These are phyloP conservation scores for Starmerella riodocensis DNA, from an alignment of 805 yeast genomes.

Conservation along the genomic window DNA sequence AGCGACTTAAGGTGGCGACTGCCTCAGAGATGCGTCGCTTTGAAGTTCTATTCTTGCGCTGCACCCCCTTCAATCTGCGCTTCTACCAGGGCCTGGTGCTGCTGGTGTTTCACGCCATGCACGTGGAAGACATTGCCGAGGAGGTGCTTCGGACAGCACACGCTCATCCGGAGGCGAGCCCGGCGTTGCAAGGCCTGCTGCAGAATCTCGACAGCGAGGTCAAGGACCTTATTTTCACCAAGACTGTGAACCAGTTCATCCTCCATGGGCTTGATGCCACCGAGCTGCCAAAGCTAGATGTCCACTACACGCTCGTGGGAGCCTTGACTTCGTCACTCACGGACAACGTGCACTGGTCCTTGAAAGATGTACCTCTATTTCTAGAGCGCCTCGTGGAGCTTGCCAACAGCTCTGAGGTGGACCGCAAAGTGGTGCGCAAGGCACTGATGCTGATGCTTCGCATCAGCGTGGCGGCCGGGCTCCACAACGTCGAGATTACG, in stretches of 20 bases:
- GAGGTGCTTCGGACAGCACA: constrained; percentile 12
- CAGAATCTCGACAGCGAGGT: constrained; percentile 7
- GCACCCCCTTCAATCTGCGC: constrained; percentile 17
- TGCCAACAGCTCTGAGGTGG: neutral
- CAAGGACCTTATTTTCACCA: constrained; percentile 8
- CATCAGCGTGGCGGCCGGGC: constrained; percentile 10
- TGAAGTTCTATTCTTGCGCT: constrained; percentile 8
- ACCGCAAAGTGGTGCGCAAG: constrained; percentile 1
- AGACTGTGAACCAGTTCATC: constrained; percentile 8
- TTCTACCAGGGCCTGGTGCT: constrained; percentile 15
- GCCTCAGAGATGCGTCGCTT: constrained; percentile 6
- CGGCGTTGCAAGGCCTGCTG: constrained; percentile 13
- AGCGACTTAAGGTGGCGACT: constrained; percentile 3
- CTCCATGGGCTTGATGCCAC: constrained; percentile 1
- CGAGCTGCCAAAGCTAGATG: constrained; percentile 7
- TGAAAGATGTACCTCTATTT: constrained; percentile 8
- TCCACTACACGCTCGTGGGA: constrained; percentile 6
- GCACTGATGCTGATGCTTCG: constrained; percentile 13
- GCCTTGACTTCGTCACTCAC: constrained; percentile 7
- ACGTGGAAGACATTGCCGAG: constrained; percentile 3
- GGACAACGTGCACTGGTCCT: constrained; percentile 9
- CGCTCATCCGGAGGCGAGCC: constrained; percentile 6
- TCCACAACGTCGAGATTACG: constrained; percentile 6
- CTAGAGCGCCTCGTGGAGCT: constrained; percentile 1
- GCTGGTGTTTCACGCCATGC: constrained; percentile 2